Conservation (phyloP, 139 green algal species). For the Microglena sp. region DNA sequence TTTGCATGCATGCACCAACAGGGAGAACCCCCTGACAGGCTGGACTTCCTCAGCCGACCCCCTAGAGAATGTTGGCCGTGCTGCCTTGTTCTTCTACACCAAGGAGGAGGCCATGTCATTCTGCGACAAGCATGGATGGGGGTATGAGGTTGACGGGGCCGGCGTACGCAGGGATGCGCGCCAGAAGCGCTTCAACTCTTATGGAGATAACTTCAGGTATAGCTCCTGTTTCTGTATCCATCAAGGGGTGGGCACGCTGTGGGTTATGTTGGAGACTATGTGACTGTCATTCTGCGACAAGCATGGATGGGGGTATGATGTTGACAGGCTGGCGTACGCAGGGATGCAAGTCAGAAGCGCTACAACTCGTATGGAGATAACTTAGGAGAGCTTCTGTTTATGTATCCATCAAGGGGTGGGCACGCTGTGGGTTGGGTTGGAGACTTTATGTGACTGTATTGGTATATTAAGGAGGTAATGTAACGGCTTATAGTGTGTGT, state of each 20-base stretch:
- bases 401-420: no score
- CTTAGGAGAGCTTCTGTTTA: no score
- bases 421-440: no score
- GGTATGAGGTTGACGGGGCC: slow-evolving; percentile 61
- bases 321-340: slow-evolving; percentile 50
- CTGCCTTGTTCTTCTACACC: slow-evolving; percentile 50
- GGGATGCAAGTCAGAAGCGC: slow-evolving; percentile 42
- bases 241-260: no score
- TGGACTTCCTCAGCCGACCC: slow-evolving; percentile 93
- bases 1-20: slow-evolving; percentile 15
- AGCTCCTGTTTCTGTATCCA: no score
- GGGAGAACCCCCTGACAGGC: slow-evolving; percentile 93
- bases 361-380: slow-evolving; percentile 70
- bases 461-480: no score
- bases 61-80: slow-evolving; percentile 59
- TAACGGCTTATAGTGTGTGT: no score
- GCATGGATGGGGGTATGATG: slow-evolving; percentile 60
- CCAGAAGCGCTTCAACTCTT: slow-evolving; percentile 54
- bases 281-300: slow-evolving; percentile 50
- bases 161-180: slow-evolving; percentile 25
- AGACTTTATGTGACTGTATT: no score
- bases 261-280: no score
- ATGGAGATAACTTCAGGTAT: slow-evolving; percentile 73
- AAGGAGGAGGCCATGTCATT: slow-evolving; percentile 70
- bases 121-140: slow-evolving; percentile 55